Evolutionary conservation across 2,329 filamentous ascomycete species (phyloP).

Genomic region (Anthostomella pinea): DNA sequence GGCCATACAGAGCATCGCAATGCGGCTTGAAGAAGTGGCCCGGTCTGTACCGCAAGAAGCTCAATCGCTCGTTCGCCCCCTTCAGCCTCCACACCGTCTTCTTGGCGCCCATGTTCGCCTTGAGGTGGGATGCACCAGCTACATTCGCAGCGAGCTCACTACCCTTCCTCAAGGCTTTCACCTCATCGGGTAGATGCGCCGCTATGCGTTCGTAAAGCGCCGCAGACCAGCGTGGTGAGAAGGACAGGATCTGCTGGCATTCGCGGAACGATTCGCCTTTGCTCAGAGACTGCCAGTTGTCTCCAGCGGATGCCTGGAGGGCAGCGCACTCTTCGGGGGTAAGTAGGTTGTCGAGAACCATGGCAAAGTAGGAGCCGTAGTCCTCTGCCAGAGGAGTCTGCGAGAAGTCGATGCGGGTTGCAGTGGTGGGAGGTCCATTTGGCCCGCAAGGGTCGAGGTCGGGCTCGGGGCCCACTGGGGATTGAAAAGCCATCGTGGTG

Average conservation of each 20-base stretch:
- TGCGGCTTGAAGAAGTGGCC: constrained; percentile 56
- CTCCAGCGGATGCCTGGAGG: constrained; percentile 16
- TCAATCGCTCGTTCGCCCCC: constrained; percentile 55
- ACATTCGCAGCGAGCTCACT: constrained; percentile 18
- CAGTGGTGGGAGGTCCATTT: constrained; percentile 7
- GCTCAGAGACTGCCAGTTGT: constrained; percentile 21
- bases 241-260: constrained; percentile 23
- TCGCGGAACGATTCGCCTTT: constrained; percentile 25
- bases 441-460: constrained; percentile 13
- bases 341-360: constrained; percentile 26
- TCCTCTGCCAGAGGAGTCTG: constrained; percentile 20
- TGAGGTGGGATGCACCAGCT: constrained; percentile 21
- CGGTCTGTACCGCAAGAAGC: constrained; percentile 58
- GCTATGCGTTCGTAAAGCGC: constrained; percentile 21
- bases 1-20: constrained; percentile 24
- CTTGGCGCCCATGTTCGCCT: constrained; percentile 21
- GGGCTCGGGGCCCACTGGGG: constrained; percentile 8
- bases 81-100: constrained; percentile 28
- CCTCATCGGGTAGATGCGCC: constrained; percentile 19
- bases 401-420: constrained; percentile 24
- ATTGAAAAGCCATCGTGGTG: constrained; percentile 17
- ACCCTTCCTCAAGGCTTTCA: constrained; percentile 19
- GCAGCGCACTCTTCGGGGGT: constrained; percentile 21
- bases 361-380: constrained; percentile 24
- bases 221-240: constrained; percentile 21